Percentiles rank a stretch among this genome's conserved stretches.
phyloP scores from a whole-genome alignment of 768 basidiomycete genomes.

The Tephrocybe sp. region DNA sequence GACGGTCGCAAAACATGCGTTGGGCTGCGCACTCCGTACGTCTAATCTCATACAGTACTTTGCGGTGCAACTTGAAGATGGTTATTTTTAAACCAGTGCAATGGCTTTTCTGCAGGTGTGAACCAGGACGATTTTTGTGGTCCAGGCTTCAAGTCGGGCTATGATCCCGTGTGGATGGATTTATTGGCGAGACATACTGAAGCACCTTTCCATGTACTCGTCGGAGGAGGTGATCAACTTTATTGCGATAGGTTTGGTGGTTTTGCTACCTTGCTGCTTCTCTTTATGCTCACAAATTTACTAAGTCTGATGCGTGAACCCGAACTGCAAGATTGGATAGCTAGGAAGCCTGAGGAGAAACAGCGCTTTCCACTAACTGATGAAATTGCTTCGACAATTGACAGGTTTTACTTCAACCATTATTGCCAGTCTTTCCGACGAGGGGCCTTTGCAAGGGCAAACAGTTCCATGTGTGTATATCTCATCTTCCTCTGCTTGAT shows the following conservation, averaged over 20 bases:
- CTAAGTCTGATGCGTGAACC: constrained; percentile 78
- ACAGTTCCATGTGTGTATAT: constrained; percentile 77
- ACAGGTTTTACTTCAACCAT: constrained; percentile 88
- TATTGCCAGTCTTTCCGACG: constrained; percentile 85
- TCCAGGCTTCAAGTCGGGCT: constrained; percentile 76
- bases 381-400: constrained; percentile 73
- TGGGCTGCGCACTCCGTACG: constrained; percentile 87
- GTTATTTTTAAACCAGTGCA: constrained; percentile 50
- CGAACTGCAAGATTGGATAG: constrained; percentile 85
- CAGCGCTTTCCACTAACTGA: constrained; percentile 56
- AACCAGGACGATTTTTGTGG: constrained; percentile 85
- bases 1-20: constrained; percentile 76
- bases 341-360: constrained; percentile 57
- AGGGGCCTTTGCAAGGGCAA: constrained; percentile 89
- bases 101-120: constrained; percentile 86
- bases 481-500: constrained; percentile 1
- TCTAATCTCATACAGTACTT: constrained; percentile 7
- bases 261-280: neutral
- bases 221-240: constrained; percentile 93
- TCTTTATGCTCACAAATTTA: neutral
- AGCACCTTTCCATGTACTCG: constrained; percentile 83
- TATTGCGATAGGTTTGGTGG: constrained; percentile 75
- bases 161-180: constrained; percentile 93
- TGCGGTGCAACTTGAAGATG: neutral
- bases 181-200: constrained; percentile 79